These are phyloP conservation scores for Helotiales sp. DNA, from an alignment of 2,329 filamentous ascomycete species.

Conservation along the genomic window DNA sequence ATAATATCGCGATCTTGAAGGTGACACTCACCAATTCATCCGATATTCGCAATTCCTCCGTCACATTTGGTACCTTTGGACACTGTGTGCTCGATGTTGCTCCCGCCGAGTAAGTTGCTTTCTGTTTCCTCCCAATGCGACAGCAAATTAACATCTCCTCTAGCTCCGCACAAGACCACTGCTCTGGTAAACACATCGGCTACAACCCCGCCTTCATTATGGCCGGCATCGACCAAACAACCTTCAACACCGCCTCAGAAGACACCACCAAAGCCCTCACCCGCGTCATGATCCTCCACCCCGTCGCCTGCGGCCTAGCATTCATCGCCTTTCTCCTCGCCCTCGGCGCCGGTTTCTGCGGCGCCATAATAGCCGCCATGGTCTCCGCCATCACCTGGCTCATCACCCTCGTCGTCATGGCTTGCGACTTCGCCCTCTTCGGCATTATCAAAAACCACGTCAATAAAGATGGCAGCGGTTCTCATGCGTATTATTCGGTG, in stretches of 20 bases:
- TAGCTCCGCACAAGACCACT: constrained; percentile 41
- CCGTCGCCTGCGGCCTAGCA: constrained; percentile 55
- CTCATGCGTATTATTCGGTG: constrained; percentile 49
- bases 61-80: constrained; percentile 62
- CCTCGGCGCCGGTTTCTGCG: constrained; percentile 50
- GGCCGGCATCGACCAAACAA: constrained; percentile 34
- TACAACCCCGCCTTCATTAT: constrained; percentile 55
- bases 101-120: constrained; percentile 26
- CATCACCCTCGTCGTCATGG: constrained; percentile 47
- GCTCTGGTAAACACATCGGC: constrained; percentile 51
- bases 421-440: constrained; percentile 59
- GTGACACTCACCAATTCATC: constrained; percentile 45
- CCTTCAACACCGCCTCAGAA: constrained; percentile 44
- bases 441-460: constrained; percentile 53
- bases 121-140: not conserved
- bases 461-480: constrained; percentile 44
- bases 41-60: constrained; percentile 28
- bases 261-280: constrained; percentile 52
- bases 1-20: constrained; percentile 53
- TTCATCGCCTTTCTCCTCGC: constrained; percentile 60
- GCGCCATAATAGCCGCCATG: constrained; percentile 51
- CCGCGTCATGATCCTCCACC: constrained; percentile 61
- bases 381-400: constrained; percentile 51
- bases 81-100: constrained; percentile 47
- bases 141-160: not conserved